These are phyloP conservation scores for Aspergillus sp. DNA, from an alignment of 2,329 filamentous ascomycete genomes.

Conservation along the genomic window DNA sequence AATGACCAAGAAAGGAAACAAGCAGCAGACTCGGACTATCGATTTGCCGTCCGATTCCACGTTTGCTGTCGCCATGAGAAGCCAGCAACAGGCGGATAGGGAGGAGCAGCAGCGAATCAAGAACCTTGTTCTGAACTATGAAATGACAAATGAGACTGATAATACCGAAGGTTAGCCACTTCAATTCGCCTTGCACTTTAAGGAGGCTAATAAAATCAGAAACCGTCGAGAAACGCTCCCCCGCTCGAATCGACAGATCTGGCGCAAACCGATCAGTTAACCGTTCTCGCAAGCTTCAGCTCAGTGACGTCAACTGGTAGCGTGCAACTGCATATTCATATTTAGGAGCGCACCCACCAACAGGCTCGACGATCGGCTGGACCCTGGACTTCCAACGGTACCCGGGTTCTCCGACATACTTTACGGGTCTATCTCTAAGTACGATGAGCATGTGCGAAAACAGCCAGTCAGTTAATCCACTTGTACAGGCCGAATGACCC, in stretches of 20 bases:
- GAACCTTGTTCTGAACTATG: slow-evolving; percentile 93
- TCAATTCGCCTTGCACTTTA: not conserved
- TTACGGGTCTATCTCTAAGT: not conserved
- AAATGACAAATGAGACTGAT: slow-evolving; percentile 79
- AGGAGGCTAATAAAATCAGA: slow-evolving; percentile 28
- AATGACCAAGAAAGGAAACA: slow-evolving; percentile 92
- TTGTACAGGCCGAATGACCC: not conserved
- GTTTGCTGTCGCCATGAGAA: slow-evolving; percentile 95
- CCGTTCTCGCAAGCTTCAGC: slow-evolving; percentile 83
- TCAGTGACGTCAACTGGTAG: slow-evolving; percentile 98
- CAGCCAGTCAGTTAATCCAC: not conserved
- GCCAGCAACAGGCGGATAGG: slow-evolving; percentile 88
- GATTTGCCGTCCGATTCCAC: slow-evolving; percentile 83
- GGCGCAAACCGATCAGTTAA: slow-evolving; percentile 70
- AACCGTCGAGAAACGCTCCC: slow-evolving; percentile 44
- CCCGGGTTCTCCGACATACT: not conserved
- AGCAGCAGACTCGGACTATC: slow-evolving; percentile 88
- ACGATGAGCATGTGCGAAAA: not conserved
- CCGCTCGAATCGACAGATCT: slow-evolving; percentile 52
- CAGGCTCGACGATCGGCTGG: not conserved
- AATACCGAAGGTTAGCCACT: slow-evolving; percentile 69
- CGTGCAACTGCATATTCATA: not conserved
- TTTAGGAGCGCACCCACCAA: not conserved
- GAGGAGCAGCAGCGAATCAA: slow-evolving; percentile 99
- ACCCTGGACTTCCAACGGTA: not conserved